phyloP scores from a whole-genome alignment of 495 filamentous ascomycete genomes.

The Aspergillus sclerotioniger region DNA sequence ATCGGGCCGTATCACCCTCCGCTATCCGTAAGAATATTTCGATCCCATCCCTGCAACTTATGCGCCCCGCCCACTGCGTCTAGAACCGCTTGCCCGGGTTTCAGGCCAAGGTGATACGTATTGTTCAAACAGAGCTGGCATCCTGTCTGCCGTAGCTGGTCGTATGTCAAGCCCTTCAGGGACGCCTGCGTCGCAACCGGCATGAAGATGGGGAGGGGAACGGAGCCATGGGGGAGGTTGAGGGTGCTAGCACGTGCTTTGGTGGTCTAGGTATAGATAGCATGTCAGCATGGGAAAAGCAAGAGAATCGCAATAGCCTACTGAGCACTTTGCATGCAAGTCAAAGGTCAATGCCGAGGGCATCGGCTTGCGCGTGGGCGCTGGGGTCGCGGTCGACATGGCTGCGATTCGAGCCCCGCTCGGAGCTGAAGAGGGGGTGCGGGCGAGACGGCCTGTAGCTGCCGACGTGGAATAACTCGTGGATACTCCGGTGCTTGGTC shows the following conservation, averaged over 20 bases:
- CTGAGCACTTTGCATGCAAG: constrained; percentile 78
- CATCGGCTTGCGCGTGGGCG: constrained; percentile 45
- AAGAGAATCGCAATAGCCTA: constrained; percentile 41
- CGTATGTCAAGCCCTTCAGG: constrained; percentile 88
- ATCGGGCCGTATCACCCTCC: constrained; percentile 65
- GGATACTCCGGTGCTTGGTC: not conserved
- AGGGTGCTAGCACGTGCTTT: constrained; percentile 92
- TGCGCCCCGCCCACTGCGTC: constrained; percentile 89
- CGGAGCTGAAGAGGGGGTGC: constrained; percentile 4
- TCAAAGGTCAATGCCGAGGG: constrained; percentile 80
- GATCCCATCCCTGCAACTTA: constrained; percentile 88
- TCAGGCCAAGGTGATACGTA: constrained; percentile 93
- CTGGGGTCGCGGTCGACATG: constrained; percentile 40
- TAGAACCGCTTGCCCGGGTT: constrained; percentile 85
- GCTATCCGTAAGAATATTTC: constrained; percentile 95
- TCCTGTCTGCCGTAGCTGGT: constrained; percentile 83
- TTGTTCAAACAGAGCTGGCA: constrained; percentile 95
- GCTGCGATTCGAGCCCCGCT: constrained; percentile 20
- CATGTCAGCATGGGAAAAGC: not conserved
- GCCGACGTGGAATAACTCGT: not conserved
- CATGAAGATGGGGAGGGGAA: constrained; percentile 93
- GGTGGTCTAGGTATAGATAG: constrained; percentile 64
- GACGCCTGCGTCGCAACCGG: constrained; percentile 98
- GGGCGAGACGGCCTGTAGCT: not conserved
- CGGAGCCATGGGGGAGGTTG: constrained; percentile 85